Evolutionary conservation across 2,329 filamentous ascomycete species (phyloP).

Genomic region (Microdochium nivale): DNA sequence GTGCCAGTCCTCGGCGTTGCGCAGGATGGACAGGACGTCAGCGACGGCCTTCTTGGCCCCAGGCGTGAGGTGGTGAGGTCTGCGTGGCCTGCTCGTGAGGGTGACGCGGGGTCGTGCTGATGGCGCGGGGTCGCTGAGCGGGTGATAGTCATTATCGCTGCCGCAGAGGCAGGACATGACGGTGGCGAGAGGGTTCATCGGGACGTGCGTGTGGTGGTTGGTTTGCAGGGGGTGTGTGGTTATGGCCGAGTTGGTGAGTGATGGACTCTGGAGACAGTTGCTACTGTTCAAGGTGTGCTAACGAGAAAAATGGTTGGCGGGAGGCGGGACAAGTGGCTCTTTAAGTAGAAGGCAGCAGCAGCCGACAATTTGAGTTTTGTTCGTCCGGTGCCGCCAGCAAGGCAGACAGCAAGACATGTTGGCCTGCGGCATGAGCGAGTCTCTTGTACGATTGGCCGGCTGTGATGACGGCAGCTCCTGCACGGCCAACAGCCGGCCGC

Average conservation of each 20-base stretch:
- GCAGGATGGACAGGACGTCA: constrained; percentile 5
- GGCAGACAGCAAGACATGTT: too few relatives aligned
- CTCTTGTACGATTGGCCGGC: too few relatives aligned
- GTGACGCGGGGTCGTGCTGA: background rate
- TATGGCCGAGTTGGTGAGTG: background rate
- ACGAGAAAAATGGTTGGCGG: too few relatives aligned
- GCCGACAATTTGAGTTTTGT: too few relatives aligned
- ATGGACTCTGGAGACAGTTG: too few relatives aligned
- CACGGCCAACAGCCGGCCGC: too few relatives aligned
- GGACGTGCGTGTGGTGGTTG: background rate
- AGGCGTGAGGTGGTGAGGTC: background rate
- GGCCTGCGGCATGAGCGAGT: too few relatives aligned
- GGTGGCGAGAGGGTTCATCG: background rate
- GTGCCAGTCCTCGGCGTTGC: constrained; percentile 10
- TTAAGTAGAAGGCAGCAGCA: too few relatives aligned
- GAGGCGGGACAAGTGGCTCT: too few relatives aligned
- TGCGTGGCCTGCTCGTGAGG: background rate
- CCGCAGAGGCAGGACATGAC: background rate
- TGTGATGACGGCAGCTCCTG: too few relatives aligned
- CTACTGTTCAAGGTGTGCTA: too few relatives aligned
- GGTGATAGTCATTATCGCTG: background rate
- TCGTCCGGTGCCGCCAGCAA: too few relatives aligned
- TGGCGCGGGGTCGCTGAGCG: background rate
- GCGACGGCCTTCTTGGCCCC: background rate
- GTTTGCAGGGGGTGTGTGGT: background rate